A percentile compares a stretch with the other conserved stretches of the same genome.
Evolutionary conservation across 2,329 filamentous ascomycete genomes (phyloP).

Genomic region (Colletotrichum limetticola): DNA sequence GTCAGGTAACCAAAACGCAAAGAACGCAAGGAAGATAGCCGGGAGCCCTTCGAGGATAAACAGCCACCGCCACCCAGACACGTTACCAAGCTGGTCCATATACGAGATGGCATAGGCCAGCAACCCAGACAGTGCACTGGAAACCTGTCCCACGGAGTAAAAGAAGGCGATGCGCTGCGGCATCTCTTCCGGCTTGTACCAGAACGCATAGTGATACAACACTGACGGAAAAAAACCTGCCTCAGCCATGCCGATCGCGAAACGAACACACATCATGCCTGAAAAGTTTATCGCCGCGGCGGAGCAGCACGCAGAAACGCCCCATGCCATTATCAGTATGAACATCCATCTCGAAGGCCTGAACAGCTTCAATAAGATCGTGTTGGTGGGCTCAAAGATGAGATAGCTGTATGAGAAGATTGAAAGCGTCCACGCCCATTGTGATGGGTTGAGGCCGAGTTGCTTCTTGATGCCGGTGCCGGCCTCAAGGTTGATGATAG

Average conservation of each 20-base stretch:
- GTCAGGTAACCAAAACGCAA: background rate
- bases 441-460: background rate
- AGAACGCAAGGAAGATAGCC: background rate
- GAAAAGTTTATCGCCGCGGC: background rate
- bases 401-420: background rate
- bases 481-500: background rate
- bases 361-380: background rate
- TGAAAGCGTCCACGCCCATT: background rate
- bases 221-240: background rate
- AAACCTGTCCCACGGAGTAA: background rate
- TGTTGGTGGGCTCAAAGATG: background rate
- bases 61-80: background rate
- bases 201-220: background rate
- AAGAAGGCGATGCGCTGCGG: background rate
- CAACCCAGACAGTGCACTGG: background rate
- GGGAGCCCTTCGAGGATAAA: background rate
- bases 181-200: background rate
- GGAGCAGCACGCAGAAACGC: background rate
- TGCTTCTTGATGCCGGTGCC: background rate
- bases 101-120: background rate
- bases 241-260: background rate
- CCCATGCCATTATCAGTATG: background rate
- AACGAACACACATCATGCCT: background rate
- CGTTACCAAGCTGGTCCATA: background rate
- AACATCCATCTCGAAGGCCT: background rate